Evolutionary conservation across 768 basidiomycete genomes (phyloP), one percentile per base, ranked within the genome.

Genomic region (Boletus vinaceobasis): DNA sequence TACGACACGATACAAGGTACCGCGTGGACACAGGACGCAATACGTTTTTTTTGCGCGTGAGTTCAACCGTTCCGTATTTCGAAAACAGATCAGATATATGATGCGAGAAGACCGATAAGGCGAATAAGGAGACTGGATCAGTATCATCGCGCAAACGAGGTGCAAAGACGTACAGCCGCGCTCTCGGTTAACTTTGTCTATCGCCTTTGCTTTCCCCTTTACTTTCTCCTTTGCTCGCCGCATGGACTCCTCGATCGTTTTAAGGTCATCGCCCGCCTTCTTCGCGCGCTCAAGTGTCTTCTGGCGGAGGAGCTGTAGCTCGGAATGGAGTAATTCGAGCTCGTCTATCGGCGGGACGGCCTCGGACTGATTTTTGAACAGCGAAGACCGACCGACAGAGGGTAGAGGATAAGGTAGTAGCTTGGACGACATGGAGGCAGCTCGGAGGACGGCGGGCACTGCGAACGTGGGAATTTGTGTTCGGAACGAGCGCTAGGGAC

Each of bases 251-350:
- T 88, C 83, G 61, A 92, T 84, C 50, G 81, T 78, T 66, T 78
- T 81, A 60, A 89, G 73, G 76, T 92, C 90, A 64, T 87, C 83
- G 32, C 79, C 80, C 0, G 89, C 90, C 75, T 89, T 90, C 76
- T 79, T 84, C 38, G 78, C 81, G 60, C 87, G 79, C 57, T 85
- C 85, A 44, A 83, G 62, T 7, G 82, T 79, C 65, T 73, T 75
- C 60, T 79, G 74, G 62, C 77, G 80, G 49, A 86, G 71, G 45
- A 73, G 57, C 56, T 68, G 74, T 44, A 93, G 81, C 67, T 91
- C 88, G 42, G 74, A 63, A 38, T 86, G 81, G 21, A 91, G 77
- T 21, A 69, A 60, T 54, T 88, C 83, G 47, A 92, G 82, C 38
- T 92, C 90, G 49, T 88, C 85, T 17, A 82, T 81, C 21, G 85